phyloP scores from a whole-genome alignment of 176 grass and related monocot genomes.

The Puya raimondii region DNA sequence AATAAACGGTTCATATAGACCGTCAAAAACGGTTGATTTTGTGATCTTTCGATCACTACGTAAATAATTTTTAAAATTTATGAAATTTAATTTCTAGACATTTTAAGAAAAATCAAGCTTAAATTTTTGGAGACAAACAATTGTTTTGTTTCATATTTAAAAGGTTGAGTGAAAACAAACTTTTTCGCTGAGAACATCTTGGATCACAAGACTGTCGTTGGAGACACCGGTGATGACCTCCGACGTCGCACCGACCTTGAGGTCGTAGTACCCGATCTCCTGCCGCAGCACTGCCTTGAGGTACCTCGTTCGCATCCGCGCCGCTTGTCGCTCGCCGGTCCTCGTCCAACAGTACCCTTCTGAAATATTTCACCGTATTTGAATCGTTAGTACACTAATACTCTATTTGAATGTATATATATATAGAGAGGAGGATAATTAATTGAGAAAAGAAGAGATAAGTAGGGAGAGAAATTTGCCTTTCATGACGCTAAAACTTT shows the following conservation, averaged over 20 bases:
- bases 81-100: too few species aligned
- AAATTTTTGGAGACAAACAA: too few species aligned
- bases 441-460: background rate
- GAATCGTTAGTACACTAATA: background rate
- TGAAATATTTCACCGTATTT: background rate
- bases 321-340: slow-evolving; percentile 28
- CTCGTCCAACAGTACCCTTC: slow-evolving; percentile 95
- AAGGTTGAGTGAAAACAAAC: background rate
- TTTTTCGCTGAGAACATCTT: slow-evolving; percentile 25
- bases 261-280: slow-evolving; percentile 22
- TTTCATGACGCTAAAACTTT: too few species aligned
- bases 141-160: too few species aligned
- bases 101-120: too few species aligned
- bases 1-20: too few species aligned
- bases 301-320: slow-evolving; percentile 17
- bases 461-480: background rate
- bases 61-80: too few species aligned
- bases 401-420: background rate
- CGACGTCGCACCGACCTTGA: slow-evolving; percentile 3
- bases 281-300: slow-evolving; percentile 21
- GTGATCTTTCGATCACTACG: too few species aligned
- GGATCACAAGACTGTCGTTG: slow-evolving; percentile 23
- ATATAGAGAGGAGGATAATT: background rate
- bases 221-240: slow-evolving; percentile 28
- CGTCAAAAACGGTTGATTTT: too few species aligned